phyloP scores from a whole-genome alignment of 2,329 filamentous ascomycete genomes.

The Beauveria medogensis region DNA sequence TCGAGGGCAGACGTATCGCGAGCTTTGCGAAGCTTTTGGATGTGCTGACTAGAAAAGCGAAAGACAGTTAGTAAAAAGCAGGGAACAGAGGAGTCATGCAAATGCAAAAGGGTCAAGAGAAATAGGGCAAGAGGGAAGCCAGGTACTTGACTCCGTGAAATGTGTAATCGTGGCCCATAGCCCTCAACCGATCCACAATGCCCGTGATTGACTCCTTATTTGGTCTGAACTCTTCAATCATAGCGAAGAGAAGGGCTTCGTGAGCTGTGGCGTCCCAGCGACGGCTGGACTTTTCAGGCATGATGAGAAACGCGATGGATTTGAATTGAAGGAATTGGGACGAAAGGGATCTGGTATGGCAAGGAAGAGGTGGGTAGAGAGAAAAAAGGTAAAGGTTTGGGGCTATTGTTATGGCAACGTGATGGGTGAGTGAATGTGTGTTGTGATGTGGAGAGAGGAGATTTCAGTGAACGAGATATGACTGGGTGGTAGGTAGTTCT shows the following conservation, averaged over 20 bases:
- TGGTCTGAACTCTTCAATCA: constrained; percentile 29
- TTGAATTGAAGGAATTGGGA: constrained; percentile 1
- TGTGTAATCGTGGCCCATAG: constrained; percentile 31
- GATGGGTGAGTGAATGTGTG: not conserved
- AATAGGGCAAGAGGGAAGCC: not conserved
- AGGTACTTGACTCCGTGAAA: constrained; percentile 33
- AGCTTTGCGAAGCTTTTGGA: constrained; percentile 35
- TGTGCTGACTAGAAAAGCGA: constrained; percentile 32
- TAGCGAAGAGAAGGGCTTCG: constrained; percentile 29
- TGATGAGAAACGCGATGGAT: not conserved
- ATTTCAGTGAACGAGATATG: not conserved
- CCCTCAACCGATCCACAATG: constrained; percentile 24
- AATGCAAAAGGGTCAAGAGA: not conserved
- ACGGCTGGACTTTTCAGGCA: constrained; percentile 18
- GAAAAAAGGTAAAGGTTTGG: too few relatives aligned
- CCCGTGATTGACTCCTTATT: constrained; percentile 24
- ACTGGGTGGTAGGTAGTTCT: not conserved
- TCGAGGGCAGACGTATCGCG: constrained; percentile 22
- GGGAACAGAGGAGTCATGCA: not conserved
- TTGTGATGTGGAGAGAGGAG: not conserved
- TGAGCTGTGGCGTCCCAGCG: constrained; percentile 29
- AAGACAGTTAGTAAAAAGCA: not conserved
- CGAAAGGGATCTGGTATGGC: not conserved
- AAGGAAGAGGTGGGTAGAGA: too few relatives aligned
- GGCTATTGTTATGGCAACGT: not conserved